Evolutionary conservation across 2,329 filamentous ascomycete genomes (phyloP), one percentile per base, ranked within the genome.

Genomic region (Zymoseptoria passerinii): DNA sequence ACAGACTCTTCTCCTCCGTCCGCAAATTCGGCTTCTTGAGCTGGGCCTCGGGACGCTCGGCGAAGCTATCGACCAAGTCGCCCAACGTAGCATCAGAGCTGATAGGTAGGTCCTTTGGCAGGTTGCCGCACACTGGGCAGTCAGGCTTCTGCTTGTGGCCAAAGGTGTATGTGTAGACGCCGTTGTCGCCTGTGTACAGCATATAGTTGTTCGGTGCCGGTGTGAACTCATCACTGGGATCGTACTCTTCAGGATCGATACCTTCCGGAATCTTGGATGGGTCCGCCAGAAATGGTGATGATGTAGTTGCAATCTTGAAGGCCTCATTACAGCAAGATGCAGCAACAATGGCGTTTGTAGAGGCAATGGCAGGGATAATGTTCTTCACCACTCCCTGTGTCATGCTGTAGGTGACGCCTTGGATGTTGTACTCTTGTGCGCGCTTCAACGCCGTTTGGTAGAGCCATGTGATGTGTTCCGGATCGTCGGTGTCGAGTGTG

Each of bases 321-420:
- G 92, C 92, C 75, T 99, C 94, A 65, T 96, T 97, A 75, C 94
- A 97, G 75, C 92, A 97, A 55, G 89, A 88, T 1, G 92, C 94
- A 1, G 94, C 94, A 63, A 99, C 89, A 67, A 99, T 94, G 58
- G 94, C 92, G 72, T 99, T 99, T 6, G 94, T 99, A 1, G 91
- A 96, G 18, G 94, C 94, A 69, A 99, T 99, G 28, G 94, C 95
- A 0, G 94, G 94, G 61, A 99, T 99, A 74, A 99, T 99, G 75
- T 99, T 99, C 76, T 99, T 99, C 68, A 99, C 90, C 2, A 97
- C 95, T 58, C 94, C 95, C 72, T 99, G 94, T 0, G 95, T 96
- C 73, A 96, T 85, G 5, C 89, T 87, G 74, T 99, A 99, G 1
- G 94, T 97, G 58, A 99, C 90, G 8, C 94, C 95, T 0, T 84